These are phyloP conservation scores for Pleurotus cornucopiae DNA, from an alignment of 768 basidiomycete species.

Conservation along the genomic window DNA sequence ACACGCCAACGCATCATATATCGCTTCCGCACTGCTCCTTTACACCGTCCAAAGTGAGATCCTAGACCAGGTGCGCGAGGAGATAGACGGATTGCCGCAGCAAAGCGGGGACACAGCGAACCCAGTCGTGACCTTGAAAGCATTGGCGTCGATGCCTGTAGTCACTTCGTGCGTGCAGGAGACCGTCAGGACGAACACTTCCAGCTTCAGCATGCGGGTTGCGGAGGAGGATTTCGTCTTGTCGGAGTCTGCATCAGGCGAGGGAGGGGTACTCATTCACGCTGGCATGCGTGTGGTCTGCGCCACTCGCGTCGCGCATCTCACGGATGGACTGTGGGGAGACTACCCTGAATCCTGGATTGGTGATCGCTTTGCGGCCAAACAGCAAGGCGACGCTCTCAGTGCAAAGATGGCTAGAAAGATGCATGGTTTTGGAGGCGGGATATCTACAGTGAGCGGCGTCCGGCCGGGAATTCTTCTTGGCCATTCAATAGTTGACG, in stretches of 20 bases:
- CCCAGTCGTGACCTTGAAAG: not conserved
- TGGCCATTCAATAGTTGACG: not conserved
- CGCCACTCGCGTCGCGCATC: not conserved
- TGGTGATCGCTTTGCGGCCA: constrained; percentile 1
- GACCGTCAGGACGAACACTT: constrained; percentile 4
- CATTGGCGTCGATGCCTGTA: constrained; percentile 1
- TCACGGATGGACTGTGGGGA: constrained; percentile 3
- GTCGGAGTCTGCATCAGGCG: not conserved
- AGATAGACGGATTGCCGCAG: constrained; percentile 6
- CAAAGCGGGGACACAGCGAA: not conserved
- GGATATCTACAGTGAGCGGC: constrained; percentile 1
- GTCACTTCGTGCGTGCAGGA: constrained; percentile 5
- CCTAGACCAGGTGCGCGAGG: constrained; percentile 1
- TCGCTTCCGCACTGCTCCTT: not conserved
- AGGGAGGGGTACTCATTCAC: not conserved
- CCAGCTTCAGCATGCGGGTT: constrained; percentile 6
- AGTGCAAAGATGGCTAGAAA: not conserved
- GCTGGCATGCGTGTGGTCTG: not conserved
- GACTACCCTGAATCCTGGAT: not conserved
- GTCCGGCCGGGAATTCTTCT: not conserved
- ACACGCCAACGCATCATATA: constrained; percentile 3
- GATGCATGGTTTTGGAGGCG: constrained; percentile 5
- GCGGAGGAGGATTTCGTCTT: constrained; percentile 4
- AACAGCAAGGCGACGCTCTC: not conserved
- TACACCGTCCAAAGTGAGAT: constrained; percentile 2